These are phyloP conservation scores for Didymella pomorum DNA, from an alignment of 2,329 filamentous ascomycete species.

Conservation along the genomic window DNA sequence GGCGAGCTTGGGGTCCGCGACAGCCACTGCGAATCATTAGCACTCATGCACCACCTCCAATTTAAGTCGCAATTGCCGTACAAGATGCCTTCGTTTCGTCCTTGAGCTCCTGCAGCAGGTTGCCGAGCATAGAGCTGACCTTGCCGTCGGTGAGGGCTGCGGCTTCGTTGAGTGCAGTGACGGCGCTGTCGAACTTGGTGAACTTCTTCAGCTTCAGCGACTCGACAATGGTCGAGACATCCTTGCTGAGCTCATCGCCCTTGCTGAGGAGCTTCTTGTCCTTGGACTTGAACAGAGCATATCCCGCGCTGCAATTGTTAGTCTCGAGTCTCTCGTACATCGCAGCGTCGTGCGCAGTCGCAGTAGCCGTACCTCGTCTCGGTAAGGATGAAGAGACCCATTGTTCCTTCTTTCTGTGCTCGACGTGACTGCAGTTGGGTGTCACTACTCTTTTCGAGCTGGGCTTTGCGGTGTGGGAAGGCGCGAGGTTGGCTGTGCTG, in stretches of 20 bases:
- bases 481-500: conserved; percentile 29
- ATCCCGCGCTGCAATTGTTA: conserved; percentile 77
- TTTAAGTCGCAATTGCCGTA: conserved; percentile 17
- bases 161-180: conserved; percentile 88
- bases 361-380: conserved; percentile 42
- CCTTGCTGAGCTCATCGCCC: conserved; percentile 76
- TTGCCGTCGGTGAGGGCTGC: conserved; percentile 82
- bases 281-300: conserved; percentile 97
- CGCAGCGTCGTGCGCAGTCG: conserved; percentile 18
- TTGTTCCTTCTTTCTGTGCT: conserved; percentile 29
- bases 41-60: not conserved
- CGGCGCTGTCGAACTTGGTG: conserved; percentile 93
- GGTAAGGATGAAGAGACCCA: conserved; percentile 54
- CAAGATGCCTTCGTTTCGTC: conserved; percentile 94
- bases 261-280: conserved; percentile 98
- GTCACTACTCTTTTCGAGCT: conserved; percentile 23
- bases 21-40: conserved; percentile 65
- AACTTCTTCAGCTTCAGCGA: conserved; percentile 98
- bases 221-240: conserved; percentile 83
- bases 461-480: conserved; percentile 27
- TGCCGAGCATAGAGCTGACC: conserved; percentile 84
- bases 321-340: conserved; percentile 20
- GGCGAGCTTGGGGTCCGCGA: conserved; percentile 90
- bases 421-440: conserved; percentile 16
- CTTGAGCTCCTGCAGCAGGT: conserved; percentile 87